Evolutionary conservation across 23 red algal species (phyloP).

Genomic region (Cyanidiococcus yangmingshanensis): DNA sequence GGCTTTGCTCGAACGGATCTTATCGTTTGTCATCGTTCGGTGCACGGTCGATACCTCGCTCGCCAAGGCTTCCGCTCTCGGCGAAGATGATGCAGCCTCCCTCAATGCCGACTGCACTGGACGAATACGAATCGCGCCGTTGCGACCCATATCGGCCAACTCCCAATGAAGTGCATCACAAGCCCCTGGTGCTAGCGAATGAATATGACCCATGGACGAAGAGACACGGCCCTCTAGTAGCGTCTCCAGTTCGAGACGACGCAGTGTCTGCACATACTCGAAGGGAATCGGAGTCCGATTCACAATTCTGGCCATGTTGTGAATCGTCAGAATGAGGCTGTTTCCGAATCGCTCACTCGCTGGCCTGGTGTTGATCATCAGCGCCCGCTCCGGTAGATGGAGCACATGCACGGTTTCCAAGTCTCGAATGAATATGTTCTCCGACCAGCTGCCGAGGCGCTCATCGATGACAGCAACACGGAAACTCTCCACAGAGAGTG

Average conservation of each 20-base stretch:
- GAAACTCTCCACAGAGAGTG: slow-evolving; percentile 1
- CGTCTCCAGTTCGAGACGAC: not conserved
- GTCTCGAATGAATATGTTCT: not conserved
- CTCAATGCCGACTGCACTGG: slow-evolving; percentile 25
- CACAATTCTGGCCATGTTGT: slow-evolving; percentile 49
- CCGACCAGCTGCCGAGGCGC: not conserved
- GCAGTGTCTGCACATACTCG: slow-evolving; percentile 62
- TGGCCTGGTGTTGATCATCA: slow-evolving; percentile 29
- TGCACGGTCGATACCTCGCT: not conserved
- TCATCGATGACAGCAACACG: not conserved
- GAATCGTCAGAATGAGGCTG: slow-evolving; percentile 51
- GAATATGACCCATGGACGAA: slow-evolving; percentile 27
- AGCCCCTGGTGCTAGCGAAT: slow-evolving; percentile 32
- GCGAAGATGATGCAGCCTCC: not conserved
- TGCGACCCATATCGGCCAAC: slow-evolving; percentile 24
- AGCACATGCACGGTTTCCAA: not conserved
- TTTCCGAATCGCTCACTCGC: slow-evolving; percentile 27
- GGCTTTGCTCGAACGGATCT: not conserved
- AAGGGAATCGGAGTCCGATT: slow-evolving; percentile 48
- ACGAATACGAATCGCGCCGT: slow-evolving; percentile 33
- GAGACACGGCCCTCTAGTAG: slow-evolving; percentile 25
- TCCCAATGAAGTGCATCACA: slow-evolving; percentile 56
- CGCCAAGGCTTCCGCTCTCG: not conserved
- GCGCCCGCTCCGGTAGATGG: not conserved
- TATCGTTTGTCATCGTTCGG: not conserved